These are phyloP conservation scores for Galerina sulciceps DNA, from an alignment of 768 basidiomycete species.

Conservation along the genomic window DNA sequence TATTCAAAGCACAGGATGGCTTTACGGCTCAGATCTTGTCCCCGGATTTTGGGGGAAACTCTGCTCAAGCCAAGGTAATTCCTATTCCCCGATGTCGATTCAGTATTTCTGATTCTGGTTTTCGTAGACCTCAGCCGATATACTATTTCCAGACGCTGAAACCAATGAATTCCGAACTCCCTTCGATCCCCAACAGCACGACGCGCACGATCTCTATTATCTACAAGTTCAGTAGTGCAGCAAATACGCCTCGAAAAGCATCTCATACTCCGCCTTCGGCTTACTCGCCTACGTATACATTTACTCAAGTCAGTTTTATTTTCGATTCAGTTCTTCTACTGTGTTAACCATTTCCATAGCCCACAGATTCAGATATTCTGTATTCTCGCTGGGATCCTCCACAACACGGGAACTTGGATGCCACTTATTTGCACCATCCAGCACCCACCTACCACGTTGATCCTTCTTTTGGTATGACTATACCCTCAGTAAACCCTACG, in stretches of 20 bases:
- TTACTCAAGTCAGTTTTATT: no score
- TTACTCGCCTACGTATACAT: not conserved
- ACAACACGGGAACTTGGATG: not conserved
- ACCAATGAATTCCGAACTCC: conserved; percentile 6
- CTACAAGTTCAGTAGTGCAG: conserved; percentile 22
- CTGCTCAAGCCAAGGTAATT: conserved; percentile 44
- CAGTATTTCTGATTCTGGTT: not conserved
- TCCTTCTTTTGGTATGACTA: not conserved
- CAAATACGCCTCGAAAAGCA: not conserved
- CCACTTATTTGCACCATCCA: not conserved
- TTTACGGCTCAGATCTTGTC: conserved; percentile 52
- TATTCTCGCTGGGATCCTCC: conserved; percentile 1
- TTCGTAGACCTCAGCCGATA: conserved; percentile 52
- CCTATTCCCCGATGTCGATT: not conserved
- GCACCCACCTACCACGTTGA: conserved; percentile 6
- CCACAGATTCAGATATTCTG: not conserved
- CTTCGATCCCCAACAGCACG: not conserved
- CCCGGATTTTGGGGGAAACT: conserved; percentile 56
- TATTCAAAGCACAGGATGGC: conserved; percentile 27
- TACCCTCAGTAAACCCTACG: conserved; percentile 2
- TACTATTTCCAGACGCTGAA: conserved; percentile 54
- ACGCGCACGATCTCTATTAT: conserved; percentile 22
- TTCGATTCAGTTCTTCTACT: no score
- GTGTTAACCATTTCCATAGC: not conserved
- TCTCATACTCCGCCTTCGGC: not conserved